phyloP scores from a whole-genome alignment of 2,329 filamentous ascomycete species.

The Ceratocystis destructans region DNA sequence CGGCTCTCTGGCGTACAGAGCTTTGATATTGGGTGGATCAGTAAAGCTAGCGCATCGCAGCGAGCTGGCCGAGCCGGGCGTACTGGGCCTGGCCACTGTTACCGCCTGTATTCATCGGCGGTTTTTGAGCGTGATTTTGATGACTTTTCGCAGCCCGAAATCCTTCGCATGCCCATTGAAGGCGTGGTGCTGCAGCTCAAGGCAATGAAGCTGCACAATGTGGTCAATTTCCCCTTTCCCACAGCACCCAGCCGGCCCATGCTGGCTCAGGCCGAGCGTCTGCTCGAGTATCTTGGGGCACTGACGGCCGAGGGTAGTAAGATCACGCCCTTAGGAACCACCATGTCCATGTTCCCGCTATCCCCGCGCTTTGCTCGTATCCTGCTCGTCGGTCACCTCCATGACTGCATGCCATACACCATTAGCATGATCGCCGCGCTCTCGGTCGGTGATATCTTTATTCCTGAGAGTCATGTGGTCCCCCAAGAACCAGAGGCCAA shows the following conservation, averaged over 20 bases:
- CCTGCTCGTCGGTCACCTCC: slow-evolving; percentile 70
- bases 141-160: slow-evolving; percentile 75
- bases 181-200: slow-evolving; percentile 88
- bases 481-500: slow-evolving; percentile 35
- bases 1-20: slow-evolving; percentile 82
- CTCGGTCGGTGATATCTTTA: slow-evolving; percentile 76
- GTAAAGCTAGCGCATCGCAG: slow-evolving; percentile 89
- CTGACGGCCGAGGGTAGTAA: slow-evolving; percentile 51
- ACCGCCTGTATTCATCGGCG: slow-evolving; percentile 83
- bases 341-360: slow-evolving; percentile 79
- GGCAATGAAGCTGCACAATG: slow-evolving; percentile 78
- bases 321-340: slow-evolving; percentile 64
- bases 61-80: slow-evolving; percentile 85
- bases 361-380: slow-evolving; percentile 86
- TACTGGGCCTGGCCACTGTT: slow-evolving; percentile 92
- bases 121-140: slow-evolving; percentile 83
- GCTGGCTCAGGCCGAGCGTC: slow-evolving; percentile 69
- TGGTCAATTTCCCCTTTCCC: slow-evolving; percentile 91
- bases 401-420: slow-evolving; percentile 71
- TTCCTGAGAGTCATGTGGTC: slow-evolving; percentile 66
- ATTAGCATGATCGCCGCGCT: slow-evolving; percentile 79
- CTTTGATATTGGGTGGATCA: slow-evolving; percentile 92
- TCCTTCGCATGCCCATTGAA: slow-evolving; percentile 83
- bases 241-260: slow-evolving; percentile 69
- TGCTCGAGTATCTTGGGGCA: slow-evolving; percentile 75